These are phyloP conservation scores for Pseudotulostoma volvatum DNA, from an alignment of 495 filamentous ascomycete species.

Conservation along the genomic window DNA sequence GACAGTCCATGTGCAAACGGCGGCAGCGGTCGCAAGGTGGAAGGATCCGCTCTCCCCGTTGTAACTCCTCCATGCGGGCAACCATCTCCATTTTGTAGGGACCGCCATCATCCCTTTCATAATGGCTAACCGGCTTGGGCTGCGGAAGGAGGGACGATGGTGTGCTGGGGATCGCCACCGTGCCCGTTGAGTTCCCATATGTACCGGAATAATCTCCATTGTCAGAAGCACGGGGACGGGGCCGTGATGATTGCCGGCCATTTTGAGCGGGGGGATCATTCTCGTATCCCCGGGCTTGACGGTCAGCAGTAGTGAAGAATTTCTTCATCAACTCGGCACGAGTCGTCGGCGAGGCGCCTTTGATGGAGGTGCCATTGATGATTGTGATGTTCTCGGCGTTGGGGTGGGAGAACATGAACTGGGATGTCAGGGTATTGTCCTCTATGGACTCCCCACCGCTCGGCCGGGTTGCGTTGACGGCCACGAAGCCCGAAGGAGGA, in stretches of 20 bases:
- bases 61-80: conserved; percentile 55
- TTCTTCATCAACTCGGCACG: conserved; percentile 38
- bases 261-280: conserved; percentile 14
- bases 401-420: conserved; percentile 27
- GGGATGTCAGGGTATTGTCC: conserved; percentile 22
- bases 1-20: conserved; percentile 60
- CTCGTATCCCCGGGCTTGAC: conserved; percentile 23
- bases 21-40: conserved; percentile 77
- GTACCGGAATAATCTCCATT: conserved; percentile 16
- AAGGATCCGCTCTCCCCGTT: conserved; percentile 50
- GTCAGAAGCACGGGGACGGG: conserved; percentile 24
- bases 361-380: conserved; percentile 34
- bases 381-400: conserved; percentile 32
- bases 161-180: conserved; percentile 35
- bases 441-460: conserved; percentile 13
- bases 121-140: conserved; percentile 26
- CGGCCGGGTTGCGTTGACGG: conserved; percentile 35
- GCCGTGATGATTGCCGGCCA: conserved; percentile 17
- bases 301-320: conserved; percentile 41
- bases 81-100: conserved; percentile 52
- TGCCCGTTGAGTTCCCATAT: conserved; percentile 22
- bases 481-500: conserved; percentile 38
- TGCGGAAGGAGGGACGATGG: conserved; percentile 34
- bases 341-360: conserved; percentile 36
- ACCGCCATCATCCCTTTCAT: conserved; percentile 42